Evolutionary conservation across 768 basidiomycete genomes (phyloP).

Genomic region (Mrakia gelida): DNA sequence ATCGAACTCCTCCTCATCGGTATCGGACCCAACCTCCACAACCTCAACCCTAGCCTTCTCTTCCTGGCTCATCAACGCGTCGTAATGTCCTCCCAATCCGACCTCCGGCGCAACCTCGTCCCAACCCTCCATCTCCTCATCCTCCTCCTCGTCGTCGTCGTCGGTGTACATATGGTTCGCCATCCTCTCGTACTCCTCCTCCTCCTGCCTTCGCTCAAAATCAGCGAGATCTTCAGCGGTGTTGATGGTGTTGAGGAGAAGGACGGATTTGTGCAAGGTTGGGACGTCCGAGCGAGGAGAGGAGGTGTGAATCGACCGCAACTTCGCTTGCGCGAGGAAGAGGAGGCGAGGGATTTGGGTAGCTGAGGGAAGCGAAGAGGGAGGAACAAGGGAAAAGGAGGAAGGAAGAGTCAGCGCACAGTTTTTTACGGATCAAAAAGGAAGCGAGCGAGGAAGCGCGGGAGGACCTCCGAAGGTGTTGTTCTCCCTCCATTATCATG

Average conservation of each 20-base stretch:
- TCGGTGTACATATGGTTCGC: neutral
- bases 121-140: constrained; percentile 8
- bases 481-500: too few relatives aligned
- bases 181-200: constrained; percentile 5
- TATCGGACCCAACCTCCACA: constrained; percentile 5
- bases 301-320: neutral
- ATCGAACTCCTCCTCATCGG: neutral
- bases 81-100: neutral
- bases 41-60: constrained; percentile 1
- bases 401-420: neutral
- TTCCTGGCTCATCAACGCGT: neutral
- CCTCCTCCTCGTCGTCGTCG: neutral
- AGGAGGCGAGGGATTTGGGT: constrained; percentile 8
- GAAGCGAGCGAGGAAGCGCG: too few relatives aligned
- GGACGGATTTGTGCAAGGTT: neutral
- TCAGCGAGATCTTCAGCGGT: neutral
- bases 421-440: too few relatives aligned
- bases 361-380: neutral
- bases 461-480: too few relatives aligned
- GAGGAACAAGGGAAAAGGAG: neutral
- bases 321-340: constrained; percentile 8
- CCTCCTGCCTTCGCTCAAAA: neutral
- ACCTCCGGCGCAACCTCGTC: neutral
- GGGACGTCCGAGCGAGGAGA: neutral
- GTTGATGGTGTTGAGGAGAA: constrained; percentile 11